Base-by-base conservation (phyloP, 2,329 filamentous ascomycete genomes). In the Aspergillus persii region DNA sequence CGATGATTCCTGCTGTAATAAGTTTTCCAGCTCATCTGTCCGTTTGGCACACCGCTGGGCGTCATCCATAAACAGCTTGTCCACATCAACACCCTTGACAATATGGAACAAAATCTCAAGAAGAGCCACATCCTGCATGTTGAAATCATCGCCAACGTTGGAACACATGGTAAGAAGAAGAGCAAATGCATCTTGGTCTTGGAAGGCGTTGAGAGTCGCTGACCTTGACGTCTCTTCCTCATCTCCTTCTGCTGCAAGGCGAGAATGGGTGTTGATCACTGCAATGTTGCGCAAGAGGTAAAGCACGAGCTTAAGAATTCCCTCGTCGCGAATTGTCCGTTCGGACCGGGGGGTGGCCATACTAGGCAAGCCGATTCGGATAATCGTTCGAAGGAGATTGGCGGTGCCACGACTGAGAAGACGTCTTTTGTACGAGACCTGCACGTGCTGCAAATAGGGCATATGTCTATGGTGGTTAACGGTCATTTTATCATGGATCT, bases 61-160 rank as follows among this genome's bases (percentile, higher is more conserved):
- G 56, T 95, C 87, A 63, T 90, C 85, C 84, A 96, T 89, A 73
- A 97, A 98, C 2, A 99, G 79, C 71, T 92, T 91, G 60, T 89
- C 85, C 2, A 89, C 83, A 72, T 96, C 89, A 12, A 98, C 87
- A 23, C 93, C 91, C 74, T 98, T 98, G 59, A 98, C 84, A 1
- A 99, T 75, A 68, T 98, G 92, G 75, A 96, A 99, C 30, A 99
- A 78, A 44, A 94, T 90, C 72, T 99, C 95, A 77, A 99, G 85
- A 26, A 97, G 76, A n/a, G 92, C 84, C 2, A 94, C 87, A 71
- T 98, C 94, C 67, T 98, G 92, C 15, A 88, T 87, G 61, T 89
- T 87, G 74, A 97, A 99, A 68, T 98, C 94, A 46, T 97, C 92
- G 36, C 91, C 91, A 80, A 97, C 94, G 63, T 94, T 96, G 2